A percentile compares a stretch with the other conserved stretches of the same genome.
Evolutionary conservation across 768 basidiomycete genomes (phyloP).

Genomic region (Chalciporus pseudorubinellus): DNA sequence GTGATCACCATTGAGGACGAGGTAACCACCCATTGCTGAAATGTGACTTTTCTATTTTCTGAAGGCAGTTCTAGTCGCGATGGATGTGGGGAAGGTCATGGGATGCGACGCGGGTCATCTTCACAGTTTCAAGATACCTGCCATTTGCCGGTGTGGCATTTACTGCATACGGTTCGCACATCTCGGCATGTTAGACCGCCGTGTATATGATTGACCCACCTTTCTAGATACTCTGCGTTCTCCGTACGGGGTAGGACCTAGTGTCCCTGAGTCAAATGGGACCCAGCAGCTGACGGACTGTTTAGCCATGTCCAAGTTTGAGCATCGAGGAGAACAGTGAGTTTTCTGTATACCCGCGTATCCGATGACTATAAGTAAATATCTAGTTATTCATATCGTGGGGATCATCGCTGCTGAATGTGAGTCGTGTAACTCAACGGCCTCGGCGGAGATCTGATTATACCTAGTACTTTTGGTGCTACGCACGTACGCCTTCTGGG

Average conservation of each 20-base stretch:
- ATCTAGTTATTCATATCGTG: constrained; percentile 3
- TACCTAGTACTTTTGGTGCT: background rate
- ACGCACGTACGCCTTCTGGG: background rate
- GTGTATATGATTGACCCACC: background rate
- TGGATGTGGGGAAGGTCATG: constrained; percentile 7
- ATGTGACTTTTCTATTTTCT: background rate
- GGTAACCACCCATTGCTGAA: background rate
- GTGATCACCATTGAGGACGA: constrained; percentile 9
- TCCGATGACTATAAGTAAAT: background rate
- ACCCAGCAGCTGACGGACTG: background rate
- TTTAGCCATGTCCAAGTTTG: background rate
- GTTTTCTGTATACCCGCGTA: background rate
- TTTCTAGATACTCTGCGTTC: background rate
- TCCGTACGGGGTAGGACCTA: background rate
- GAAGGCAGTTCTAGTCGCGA: background rate
- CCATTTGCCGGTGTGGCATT: constrained; percentile 4
- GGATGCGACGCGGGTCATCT: constrained; percentile 7
- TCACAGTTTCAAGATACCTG: constrained; percentile 8
- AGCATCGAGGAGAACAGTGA: background rate
- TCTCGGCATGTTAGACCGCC: background rate
- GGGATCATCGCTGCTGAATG: constrained; percentile 8
- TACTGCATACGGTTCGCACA: constrained; percentile 3
- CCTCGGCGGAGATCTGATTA: background rate
- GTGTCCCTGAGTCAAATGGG: background rate
- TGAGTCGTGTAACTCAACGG: background rate